Conservation (phyloP, 129 eudicot species). For the Rutidosis leptorrhynchoides region DNA sequence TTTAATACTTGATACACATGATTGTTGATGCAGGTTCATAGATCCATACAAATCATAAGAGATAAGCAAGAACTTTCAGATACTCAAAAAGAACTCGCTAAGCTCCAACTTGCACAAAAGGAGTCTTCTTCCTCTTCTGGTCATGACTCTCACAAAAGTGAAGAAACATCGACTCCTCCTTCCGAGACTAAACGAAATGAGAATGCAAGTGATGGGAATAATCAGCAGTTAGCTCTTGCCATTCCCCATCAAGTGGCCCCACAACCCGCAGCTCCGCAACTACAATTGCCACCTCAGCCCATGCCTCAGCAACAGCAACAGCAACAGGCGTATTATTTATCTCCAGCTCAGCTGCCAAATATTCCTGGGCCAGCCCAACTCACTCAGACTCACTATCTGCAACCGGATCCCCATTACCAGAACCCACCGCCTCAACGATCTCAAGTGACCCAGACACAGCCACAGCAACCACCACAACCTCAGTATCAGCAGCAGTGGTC, state of each 20-base stretch:
- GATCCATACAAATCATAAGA: conserved; percentile 83
- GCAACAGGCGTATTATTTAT: conserved; percentile 38
- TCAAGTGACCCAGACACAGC: not conserved
- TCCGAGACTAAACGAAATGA: conserved; percentile 36
- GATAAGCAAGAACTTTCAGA: conserved; percentile 92
- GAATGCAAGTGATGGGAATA: conserved; percentile 40
- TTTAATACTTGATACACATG: not conserved
- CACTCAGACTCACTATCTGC: conserved; percentile 28
- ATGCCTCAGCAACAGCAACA: conserved; percentile 28
- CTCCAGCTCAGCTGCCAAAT: conserved; percentile 40
- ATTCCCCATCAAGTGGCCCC: conserved; percentile 22
- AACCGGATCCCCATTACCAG: not conserved
- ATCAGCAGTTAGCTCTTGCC: conserved; percentile 76
- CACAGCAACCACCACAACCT: conserved; percentile 7
- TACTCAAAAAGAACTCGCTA: conserved; percentile 78
- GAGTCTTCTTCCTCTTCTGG: conserved; percentile 51
- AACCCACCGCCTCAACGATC: not conserved
- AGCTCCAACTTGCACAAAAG: conserved; percentile 74
- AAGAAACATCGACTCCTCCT: conserved; percentile 37
- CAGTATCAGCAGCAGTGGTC: conserved; percentile 46
- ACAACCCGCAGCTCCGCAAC: not conserved
- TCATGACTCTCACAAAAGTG: conserved; percentile 39
- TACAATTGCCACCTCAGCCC: conserved; percentile 26
- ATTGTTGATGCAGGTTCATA: conserved; percentile 57
- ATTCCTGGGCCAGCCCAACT: conserved; percentile 29